These are phyloP conservation scores for Camellia oleifera DNA, from an alignment of 179 eudicot genomes.

Conservation along the genomic window DNA sequence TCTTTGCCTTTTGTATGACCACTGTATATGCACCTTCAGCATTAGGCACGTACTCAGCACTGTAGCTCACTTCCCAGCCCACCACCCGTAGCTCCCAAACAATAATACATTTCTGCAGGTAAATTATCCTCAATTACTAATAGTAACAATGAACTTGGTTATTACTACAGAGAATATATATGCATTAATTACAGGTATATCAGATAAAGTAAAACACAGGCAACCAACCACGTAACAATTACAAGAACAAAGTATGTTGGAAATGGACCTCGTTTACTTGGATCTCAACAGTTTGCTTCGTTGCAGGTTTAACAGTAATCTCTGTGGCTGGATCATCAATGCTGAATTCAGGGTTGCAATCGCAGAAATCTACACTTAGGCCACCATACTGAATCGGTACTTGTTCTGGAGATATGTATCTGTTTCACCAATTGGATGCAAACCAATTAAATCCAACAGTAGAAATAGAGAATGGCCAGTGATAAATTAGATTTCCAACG, in stretches of 20 bases:
- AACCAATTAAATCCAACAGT: background rate
- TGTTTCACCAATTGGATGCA: slow-evolving; percentile 18
- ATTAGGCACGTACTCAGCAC: slow-evolving; percentile 71
- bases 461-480: slow-evolving; percentile 1
- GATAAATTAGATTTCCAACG: background rate
- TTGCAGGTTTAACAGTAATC: slow-evolving; percentile 58
- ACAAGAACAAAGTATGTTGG: background rate
- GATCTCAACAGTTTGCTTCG: slow-evolving; percentile 78
- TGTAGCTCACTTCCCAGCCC: slow-evolving; percentile 73
- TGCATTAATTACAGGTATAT: background rate
- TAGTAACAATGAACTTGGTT: background rate
- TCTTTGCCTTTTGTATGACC: slow-evolving; percentile 57
- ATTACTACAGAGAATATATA: background rate
- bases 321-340: slow-evolving; percentile 64
- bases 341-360: slow-evolving; percentile 46
- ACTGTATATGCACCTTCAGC: slow-evolving; percentile 57
- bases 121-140: slow-evolving; percentile 4
- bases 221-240: background rate
- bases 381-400: slow-evolving; percentile 77
- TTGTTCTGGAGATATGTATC: slow-evolving; percentile 74
- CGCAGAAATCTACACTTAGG: slow-evolving; percentile 35
- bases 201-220: background rate
- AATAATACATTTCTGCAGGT: slow-evolving; percentile 51
- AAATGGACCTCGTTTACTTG: slow-evolving; percentile 45
- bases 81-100: slow-evolving; percentile 75